Base-by-base conservation (phyloP, 1,284 basidiomycete genomes). In the Pterula multifida region DNA sequence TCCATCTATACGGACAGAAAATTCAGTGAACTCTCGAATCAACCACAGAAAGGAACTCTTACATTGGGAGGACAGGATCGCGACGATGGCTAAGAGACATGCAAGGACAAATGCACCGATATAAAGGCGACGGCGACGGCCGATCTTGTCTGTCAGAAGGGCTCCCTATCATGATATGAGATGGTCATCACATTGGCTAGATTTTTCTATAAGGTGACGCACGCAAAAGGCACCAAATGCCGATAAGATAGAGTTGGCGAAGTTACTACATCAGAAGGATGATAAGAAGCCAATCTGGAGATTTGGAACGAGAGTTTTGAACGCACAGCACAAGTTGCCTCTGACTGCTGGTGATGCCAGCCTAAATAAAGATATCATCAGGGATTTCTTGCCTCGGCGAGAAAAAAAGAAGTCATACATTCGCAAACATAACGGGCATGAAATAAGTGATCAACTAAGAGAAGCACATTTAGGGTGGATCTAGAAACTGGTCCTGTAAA, bases 191-290 rank as follows among this genome's bases (percentile, higher is more conserved):
- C n/a, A n/a, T n/a, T n/a, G n/a, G n/a, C n/a, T n/a, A n/a, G n/a
- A n/a, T n/a, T n/a, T n/a, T n/a, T n/a, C n/a, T n/a, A n/a, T 17
- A 25, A 35, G 32, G 11, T 3, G 6, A 17, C 51, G 39, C 48
- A 57, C 60, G 17, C 49, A 13, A 50, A 61, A 61, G 3, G 61
- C 61, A 45, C 57, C 60, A 36, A 60, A 59, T 1, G 60, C 60
- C 1, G 60, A 61, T 12, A 62, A 53, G 47, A 62, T 56, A 1
- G 61, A 60, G 52, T 62, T 61, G 1, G 60, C 61, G 45, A 62
- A 62, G 49, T 62, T 62, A 48, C 60, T 61, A 44, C 42, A 35
- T 15, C 28, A 15, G 6, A 32, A 32, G 28, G 15, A 32, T 15
- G 15, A 36, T n/a, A 22, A 26, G 22, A 47, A 24, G 23, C 50